Base-by-base conservation (phyloP, 2,329 filamentous ascomycete species). In the Emergomyces pasteurianus region DNA sequence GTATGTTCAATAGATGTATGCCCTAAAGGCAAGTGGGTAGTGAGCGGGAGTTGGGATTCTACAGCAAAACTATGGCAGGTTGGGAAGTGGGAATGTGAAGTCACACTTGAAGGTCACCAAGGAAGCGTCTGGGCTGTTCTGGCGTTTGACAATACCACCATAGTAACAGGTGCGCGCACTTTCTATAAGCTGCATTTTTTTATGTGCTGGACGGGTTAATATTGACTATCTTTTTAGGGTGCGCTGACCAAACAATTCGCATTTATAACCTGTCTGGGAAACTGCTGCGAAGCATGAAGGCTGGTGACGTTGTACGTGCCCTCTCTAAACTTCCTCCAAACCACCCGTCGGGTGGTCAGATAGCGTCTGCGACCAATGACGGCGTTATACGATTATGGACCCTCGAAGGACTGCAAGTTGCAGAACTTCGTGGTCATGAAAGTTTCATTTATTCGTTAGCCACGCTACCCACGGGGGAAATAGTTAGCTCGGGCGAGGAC, bases 331-430 rank as follows among this genome's bases (percentile, higher is more conserved):
- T 97, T n/a, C 87, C 90, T 0, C 72, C 79, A 28, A 83, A 83
- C 31, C 89, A 96, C 71, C 81, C 87, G 18, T 92, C 87, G 26
- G 89, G 89, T 14, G 92, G 91, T 21, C 87, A 95, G n/a, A 92
- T 99, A 72, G 94, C 92, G 53, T 95, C 92, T 50, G 92, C 94
- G 18, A 90, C 90, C 67, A 99, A 97, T 69, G 94, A 99, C 70
- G 90, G 90, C 34, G 79, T 92, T 23, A 88, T 99, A 63, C 84
- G 92, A 53, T 75, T 97, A 4, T 99, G 92, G 88, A 94, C 87
- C 42, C 71, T 95, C 31, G 83, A 87, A 59, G 94, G 94, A 0
- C 80, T 86, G 57, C 82, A 89, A 62, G 79, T 96, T 12, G 87
- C 82, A 10, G 86, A 92, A 72, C 79, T 99, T 2, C 83, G 86